A percentile compares a stretch with the other conserved stretches of the same genome.
Evolutionary conservation across 306 rosid species (phyloP).

Genomic region (Glycine latifolia): DNA sequence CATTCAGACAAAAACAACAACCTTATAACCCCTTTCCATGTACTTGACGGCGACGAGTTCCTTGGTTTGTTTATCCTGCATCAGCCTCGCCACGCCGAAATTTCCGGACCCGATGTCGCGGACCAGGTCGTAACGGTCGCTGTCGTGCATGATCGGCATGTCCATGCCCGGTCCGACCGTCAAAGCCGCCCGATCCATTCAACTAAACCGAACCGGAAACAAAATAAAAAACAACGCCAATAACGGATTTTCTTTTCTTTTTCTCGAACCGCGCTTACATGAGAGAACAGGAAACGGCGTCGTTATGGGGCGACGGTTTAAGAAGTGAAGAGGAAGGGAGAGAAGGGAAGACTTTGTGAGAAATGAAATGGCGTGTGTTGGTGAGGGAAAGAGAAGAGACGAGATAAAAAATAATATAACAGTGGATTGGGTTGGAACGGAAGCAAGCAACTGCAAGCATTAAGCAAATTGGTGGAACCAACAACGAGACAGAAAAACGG

Average conservation of each 20-base stretch:
- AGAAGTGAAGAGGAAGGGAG: not conserved
- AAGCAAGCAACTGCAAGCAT: slow-evolving; percentile 51
- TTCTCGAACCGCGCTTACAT: slow-evolving; percentile 47
- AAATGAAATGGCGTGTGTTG: slow-evolving; percentile 33
- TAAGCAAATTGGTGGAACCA: slow-evolving; percentile 11
- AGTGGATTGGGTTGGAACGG: slow-evolving; percentile 52
- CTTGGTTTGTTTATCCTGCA: slow-evolving; percentile 88
- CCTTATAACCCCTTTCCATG: slow-evolving; percentile 98
- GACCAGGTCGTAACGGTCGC: slow-evolving; percentile 94
- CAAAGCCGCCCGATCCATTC: slow-evolving; percentile 78
- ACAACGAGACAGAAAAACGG: slow-evolving; percentile 38
- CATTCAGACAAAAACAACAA: slow-evolving; percentile 8
- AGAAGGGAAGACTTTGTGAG: slow-evolving; percentile 27
- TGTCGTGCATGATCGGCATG: slow-evolving; percentile 97
- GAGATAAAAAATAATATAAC: slow-evolving; percentile 18
- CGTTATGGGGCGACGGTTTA: slow-evolving; percentile 15
- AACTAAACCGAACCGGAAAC: slow-evolving; percentile 36
- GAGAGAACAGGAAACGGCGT: slow-evolving; percentile 35
- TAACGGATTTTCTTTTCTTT: not conserved
- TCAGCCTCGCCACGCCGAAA: slow-evolving; percentile 91
- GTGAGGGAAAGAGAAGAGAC: slow-evolving; percentile 10
- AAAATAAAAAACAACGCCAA: not conserved
- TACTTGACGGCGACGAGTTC: slow-evolving; percentile 96
- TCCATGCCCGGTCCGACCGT: slow-evolving; percentile 86
- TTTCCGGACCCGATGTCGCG: slow-evolving; percentile 93